Conservation (phyloP, 169 alveolate species). For the Eimeria tenella region DNA sequence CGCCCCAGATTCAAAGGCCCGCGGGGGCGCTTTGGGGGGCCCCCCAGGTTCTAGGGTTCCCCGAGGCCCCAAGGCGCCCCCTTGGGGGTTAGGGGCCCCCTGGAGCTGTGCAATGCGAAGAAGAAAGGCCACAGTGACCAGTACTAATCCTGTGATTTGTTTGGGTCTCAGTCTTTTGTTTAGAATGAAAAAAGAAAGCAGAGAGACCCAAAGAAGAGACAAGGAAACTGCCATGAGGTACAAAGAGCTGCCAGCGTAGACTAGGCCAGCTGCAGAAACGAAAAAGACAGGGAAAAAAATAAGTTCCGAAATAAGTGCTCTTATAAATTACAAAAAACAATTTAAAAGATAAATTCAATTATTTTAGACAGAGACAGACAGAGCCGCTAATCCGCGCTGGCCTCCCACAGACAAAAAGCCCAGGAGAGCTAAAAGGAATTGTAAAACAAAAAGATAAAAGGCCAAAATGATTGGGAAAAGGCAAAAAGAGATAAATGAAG, state of each 20-base stretch:
- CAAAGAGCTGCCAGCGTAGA: constrained; percentile 73
- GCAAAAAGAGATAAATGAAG: background rate
- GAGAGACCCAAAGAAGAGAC: constrained; percentile 75
- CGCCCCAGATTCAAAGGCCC: too few species aligned
- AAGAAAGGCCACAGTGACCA: constrained; percentile 53
- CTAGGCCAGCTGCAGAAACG: constrained; percentile 72
- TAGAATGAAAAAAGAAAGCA: constrained; percentile 44
- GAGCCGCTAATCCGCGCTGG: too few species aligned
- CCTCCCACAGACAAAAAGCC: too few species aligned
- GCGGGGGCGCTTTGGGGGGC: too few species aligned
- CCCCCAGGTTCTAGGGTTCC: too few species aligned
- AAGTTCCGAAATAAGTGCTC: background rate
- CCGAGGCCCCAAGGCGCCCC: too few species aligned
- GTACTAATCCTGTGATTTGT: constrained; percentile 71
- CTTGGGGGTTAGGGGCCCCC: background rate
- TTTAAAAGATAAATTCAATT: too few species aligned
- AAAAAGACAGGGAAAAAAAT: background rate
- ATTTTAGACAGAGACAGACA: too few species aligned
- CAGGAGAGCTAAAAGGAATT: background rate
- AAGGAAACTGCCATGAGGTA: constrained; percentile 61
- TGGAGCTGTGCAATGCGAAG: constrained; percentile 12
- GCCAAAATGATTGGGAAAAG: background rate
- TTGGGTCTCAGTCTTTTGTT: background rate
- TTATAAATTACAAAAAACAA: too few species aligned
- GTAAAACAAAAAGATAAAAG: background rate